phyloP scores from a whole-genome alignment of 345 rosid genomes.

The Melaleuca alternifolia region DNA sequence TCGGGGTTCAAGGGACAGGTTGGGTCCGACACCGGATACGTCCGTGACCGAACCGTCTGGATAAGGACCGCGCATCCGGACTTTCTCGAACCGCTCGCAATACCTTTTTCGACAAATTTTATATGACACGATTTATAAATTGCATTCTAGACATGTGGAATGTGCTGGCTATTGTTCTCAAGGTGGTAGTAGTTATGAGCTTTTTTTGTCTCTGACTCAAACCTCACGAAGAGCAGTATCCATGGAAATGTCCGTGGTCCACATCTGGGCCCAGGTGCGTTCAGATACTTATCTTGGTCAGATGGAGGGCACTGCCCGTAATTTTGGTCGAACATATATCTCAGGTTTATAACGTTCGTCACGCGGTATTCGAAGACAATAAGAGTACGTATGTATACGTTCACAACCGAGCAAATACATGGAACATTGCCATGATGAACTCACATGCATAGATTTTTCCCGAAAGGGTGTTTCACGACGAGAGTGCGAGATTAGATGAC shows the following conservation, averaged over 20 bases:
- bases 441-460: neutral
- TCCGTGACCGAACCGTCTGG: neutral
- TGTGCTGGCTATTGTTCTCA: neutral
- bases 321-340: neutral
- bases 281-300: neutral
- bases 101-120: rapidly evolving
- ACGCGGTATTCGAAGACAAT: neutral
- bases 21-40: neutral
- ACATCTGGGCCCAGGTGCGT: neutral
- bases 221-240: neutral
- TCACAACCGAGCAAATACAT: neutral
- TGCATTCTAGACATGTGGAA: neutral
- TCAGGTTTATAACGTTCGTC: neutral
- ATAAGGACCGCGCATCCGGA: neutral
- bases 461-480: neutral
- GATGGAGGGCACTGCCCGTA: neutral
- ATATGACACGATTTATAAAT: neutral
- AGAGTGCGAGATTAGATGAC: neutral
- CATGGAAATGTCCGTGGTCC: neutral
- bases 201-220: neutral
- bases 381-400: neutral
- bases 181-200: neutral
- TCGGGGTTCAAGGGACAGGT: neutral
- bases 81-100: neutral
- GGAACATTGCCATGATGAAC: neutral